A percentile compares a stretch with the other conserved stretches of the same genome.
phyloP scores from a whole-genome alignment of 495 filamentous ascomycete genomes.

The Pyrenula massariospora region DNA sequence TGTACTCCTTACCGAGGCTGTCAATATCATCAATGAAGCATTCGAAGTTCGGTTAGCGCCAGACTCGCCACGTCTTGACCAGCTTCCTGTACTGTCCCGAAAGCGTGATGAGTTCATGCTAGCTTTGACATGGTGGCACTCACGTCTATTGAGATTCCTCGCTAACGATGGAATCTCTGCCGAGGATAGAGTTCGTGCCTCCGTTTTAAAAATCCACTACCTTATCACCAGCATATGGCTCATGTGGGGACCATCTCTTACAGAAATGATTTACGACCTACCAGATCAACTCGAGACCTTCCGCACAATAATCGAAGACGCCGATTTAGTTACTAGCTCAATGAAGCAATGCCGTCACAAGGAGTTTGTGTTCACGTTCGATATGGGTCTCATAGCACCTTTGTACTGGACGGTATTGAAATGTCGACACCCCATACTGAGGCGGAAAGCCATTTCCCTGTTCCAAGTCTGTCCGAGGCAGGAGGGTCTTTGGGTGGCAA shows the following conservation, averaged over 20 bases:
- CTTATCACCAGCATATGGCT: not conserved
- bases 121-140: not conserved
- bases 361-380: conserved; percentile 21
- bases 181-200: not conserved
- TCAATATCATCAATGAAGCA: not conserved
- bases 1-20: not conserved
- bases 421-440: conserved; percentile 34
- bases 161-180: not conserved
- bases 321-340: not conserved
- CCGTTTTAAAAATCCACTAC: not conserved
- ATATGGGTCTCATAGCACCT: conserved; percentile 37
- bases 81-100: not conserved
- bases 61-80: not conserved
- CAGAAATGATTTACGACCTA: conserved; percentile 3
- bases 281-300: conserved; percentile 7
- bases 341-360: conserved; percentile 1
- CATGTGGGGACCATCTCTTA: not conserved
- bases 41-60: not conserved
- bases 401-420: conserved; percentile 42
- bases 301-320: not conserved
- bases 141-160: not conserved
- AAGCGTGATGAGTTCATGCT: not conserved
- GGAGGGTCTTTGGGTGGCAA: conserved; percentile 39
- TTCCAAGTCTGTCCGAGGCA: conserved; percentile 26
- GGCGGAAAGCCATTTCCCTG: conserved; percentile 28